Percentiles rank a stretch among this genome's conserved stretches.
Evolutionary conservation across 257 asterid genomes (phyloP).

Genomic region (Knoxia roxburghii): DNA sequence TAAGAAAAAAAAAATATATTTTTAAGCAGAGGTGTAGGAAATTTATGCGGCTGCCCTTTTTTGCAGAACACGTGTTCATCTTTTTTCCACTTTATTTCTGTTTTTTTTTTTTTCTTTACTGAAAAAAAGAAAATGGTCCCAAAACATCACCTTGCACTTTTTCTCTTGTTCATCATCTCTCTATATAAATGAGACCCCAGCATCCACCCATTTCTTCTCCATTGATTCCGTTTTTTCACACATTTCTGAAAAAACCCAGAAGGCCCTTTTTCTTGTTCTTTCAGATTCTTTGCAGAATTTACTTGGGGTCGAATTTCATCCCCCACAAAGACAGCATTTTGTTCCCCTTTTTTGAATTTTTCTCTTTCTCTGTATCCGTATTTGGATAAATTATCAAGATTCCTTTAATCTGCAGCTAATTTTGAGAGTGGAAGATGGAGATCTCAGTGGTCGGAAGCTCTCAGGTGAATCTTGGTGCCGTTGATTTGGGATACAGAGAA

Average conservation of each 20-base stretch:
- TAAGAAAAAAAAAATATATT: too few relatives aligned
- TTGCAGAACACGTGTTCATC: conserved; percentile 28
- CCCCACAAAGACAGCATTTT: not conserved
- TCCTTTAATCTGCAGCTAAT: not conserved
- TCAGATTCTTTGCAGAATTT: not conserved
- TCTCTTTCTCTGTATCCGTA: not conserved
- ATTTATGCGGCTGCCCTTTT: conserved; percentile 21
- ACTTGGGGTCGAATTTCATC: not conserved
- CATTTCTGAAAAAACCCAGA: conserved; percentile 1
- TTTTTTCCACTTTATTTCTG: conserved; percentile 7
- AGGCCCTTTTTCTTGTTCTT: conserved; percentile 2
- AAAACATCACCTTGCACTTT: not conserved
- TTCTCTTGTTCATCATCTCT: not conserved
- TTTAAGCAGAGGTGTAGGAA: not conserved
- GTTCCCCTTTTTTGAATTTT: not conserved
- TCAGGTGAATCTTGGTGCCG: conserved; percentile 45
- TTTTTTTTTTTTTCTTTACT: not conserved
- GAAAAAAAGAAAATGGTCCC: not conserved
- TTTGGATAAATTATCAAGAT: not conserved
- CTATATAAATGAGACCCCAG: not conserved
- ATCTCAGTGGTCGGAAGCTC: conserved; percentile 62
- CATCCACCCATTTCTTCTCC: not conserved
- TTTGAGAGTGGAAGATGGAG: conserved; percentile 42
- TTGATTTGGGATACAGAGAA: conserved; percentile 24
- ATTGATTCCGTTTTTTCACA: not conserved